Conservation (phyloP, 164 flowering plant genomes). For the Sedum album region DNA sequence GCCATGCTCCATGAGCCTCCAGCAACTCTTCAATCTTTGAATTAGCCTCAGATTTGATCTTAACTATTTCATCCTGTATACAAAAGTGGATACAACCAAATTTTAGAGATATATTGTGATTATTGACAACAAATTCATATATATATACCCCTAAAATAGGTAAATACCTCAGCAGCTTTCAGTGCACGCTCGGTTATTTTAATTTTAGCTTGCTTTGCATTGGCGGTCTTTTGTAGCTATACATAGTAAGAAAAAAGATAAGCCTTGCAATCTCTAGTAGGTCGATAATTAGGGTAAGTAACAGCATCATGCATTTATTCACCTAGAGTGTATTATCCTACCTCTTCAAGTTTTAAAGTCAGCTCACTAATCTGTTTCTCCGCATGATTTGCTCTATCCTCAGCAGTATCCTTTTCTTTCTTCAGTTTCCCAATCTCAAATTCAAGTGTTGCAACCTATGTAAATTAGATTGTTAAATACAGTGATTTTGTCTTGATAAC, state of each 20-base stretch:
- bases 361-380: constrained; percentile 48
- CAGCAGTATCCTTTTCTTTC: constrained; percentile 40
- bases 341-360: constrained; percentile 47
- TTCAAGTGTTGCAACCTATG: constrained; percentile 54
- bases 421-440: constrained; percentile 43
- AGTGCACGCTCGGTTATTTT: constrained; percentile 89
- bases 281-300: neutral
- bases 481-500: neutral
- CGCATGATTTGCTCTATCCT: constrained; percentile 35
- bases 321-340: constrained; percentile 12
- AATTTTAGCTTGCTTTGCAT: constrained; percentile 58
- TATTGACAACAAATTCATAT: neutral
- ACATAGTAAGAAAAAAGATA: constrained; percentile 6
- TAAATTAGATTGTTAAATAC: neutral
- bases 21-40: constrained; percentile 45
- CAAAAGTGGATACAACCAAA: neutral
- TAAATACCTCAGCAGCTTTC: constrained; percentile 64
- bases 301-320: neutral
- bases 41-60: constrained; percentile 56
- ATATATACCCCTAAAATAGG: neutral
- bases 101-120: neutral
- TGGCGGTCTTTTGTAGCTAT: constrained; percentile 65
- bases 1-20: constrained; percentile 93
- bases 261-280: neutral
- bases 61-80: constrained; percentile 67